phyloP scores from a whole-genome alignment of 805 yeast genomes.

The Ogataea pini region DNA sequence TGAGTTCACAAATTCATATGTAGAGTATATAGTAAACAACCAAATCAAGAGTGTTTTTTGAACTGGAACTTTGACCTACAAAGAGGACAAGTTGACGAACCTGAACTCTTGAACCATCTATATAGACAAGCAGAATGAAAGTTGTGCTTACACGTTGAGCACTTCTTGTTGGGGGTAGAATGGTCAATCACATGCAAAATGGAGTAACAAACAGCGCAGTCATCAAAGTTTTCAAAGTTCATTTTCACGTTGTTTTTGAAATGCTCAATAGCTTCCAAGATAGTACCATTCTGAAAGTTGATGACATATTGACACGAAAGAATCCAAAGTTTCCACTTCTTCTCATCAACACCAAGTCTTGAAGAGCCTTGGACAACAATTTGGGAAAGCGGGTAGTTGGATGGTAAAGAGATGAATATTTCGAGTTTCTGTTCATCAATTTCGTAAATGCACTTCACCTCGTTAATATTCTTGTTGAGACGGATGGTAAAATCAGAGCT shows the following conservation, averaged over 20 bases:
- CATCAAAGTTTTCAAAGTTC: slow-evolving; percentile 92
- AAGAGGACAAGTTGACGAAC: slow-evolving; percentile 89
- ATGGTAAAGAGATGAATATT: slow-evolving; percentile 72
- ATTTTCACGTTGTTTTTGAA: slow-evolving; percentile 74
- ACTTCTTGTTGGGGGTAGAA: slow-evolving; percentile 83
- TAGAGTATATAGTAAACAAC: not conserved
- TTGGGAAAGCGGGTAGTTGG: slow-evolving; percentile 73
- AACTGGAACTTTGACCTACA: slow-evolving; percentile 59
- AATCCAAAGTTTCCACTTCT: slow-evolving; percentile 94
- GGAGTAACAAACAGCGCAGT: slow-evolving; percentile 96
- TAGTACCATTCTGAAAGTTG: slow-evolving; percentile 70
- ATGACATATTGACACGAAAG: slow-evolving; percentile 85
- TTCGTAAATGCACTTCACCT: slow-evolving; percentile 68
- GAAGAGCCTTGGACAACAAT: slow-evolving; percentile 76
- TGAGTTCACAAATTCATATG: not conserved
- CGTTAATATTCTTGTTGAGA: slow-evolving; percentile 60
- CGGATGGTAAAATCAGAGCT: slow-evolving; percentile 58
- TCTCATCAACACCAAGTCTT: slow-evolving; percentile 85
- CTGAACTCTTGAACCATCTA: slow-evolving; percentile 96
- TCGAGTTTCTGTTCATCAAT: slow-evolving; percentile 90
- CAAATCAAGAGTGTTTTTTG: slow-evolving; percentile 27
- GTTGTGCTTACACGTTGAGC: slow-evolving; percentile 88
- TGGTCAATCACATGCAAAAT: slow-evolving; percentile 83
- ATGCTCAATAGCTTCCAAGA: slow-evolving; percentile 64
- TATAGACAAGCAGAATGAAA: slow-evolving; percentile 95